These are phyloP conservation scores for Candida maris DNA, from an alignment of 805 yeast species.

Conservation along the genomic window DNA sequence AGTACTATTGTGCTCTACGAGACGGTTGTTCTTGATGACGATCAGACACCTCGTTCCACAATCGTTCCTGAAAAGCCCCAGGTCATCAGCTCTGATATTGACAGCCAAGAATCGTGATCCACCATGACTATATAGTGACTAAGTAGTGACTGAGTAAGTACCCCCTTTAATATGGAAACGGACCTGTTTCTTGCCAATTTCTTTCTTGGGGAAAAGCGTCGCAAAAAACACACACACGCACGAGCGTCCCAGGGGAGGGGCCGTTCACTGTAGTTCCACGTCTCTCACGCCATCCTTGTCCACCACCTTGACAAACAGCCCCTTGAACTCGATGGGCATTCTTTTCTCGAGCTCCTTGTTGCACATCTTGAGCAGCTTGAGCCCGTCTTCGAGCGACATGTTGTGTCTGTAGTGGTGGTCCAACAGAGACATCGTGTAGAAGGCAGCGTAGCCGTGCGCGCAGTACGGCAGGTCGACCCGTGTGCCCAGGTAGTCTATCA, in stretches of 20 bases:
- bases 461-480: constrained; percentile 89
- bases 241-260: too few species aligned
- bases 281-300: constrained; percentile 33
- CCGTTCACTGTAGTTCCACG: constrained; percentile 16
- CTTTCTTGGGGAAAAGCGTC: too few species aligned
- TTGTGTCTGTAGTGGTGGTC: constrained; percentile 86
- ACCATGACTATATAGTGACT: too few species aligned
- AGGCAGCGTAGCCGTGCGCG: constrained; percentile 98
- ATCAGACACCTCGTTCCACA: constrained; percentile 15
- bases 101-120: too few species aligned
- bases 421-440: constrained; percentile 82
- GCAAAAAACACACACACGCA: too few species aligned
- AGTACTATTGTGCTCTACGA: constrained; percentile 14
- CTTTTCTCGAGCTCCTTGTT: constrained; percentile 75
- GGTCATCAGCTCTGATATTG: constrained; percentile 1
- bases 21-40: constrained; percentile 16
- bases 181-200: too few species aligned
- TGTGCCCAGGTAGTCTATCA: constrained; percentile 94
- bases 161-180: too few species aligned
- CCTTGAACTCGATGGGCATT: constrained; percentile 94
- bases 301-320: constrained; percentile 39
- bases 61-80: constrained; percentile 9
- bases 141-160: too few species aligned
- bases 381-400: constrained; percentile 73
- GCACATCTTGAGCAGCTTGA: constrained; percentile 68